Percentiles rank a stretch among this genome's conserved stretches.
Conservation (phyloP, 2,329 filamentous ascomycete genomes). For the Aspergillus intermedius region DNA sequence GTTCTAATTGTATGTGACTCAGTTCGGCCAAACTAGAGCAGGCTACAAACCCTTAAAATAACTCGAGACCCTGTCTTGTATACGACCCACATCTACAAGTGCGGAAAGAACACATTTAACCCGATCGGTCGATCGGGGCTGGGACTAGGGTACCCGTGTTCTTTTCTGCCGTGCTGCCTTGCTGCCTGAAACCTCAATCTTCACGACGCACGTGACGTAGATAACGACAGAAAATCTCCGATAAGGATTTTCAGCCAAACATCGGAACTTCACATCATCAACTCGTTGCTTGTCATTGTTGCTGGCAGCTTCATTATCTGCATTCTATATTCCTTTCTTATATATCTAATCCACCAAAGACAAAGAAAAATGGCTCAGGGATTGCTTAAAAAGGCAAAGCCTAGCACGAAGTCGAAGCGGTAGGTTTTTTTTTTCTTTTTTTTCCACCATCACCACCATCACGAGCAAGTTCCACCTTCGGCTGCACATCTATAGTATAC, state of each 20-base stretch:
- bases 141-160: too few species aligned
- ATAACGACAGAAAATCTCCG: conserved; percentile 8
- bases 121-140: too few species aligned
- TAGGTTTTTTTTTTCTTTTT: conserved; percentile 15
- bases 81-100: too few species aligned
- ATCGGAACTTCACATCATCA: neutral
- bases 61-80: too few species aligned
- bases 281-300: conserved; percentile 3
- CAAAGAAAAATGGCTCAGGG: conserved; percentile 41
- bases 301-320: conserved; percentile 6
- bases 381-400: conserved; percentile 41
- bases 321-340: neutral
- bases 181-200: too few species aligned
- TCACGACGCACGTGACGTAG: conserved; percentile 8
- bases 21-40: too few species aligned
- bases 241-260: conserved; percentile 14
- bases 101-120: too few species aligned
- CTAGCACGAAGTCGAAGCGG: conserved; percentile 31
- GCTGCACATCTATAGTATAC: neutral
- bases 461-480: neutral
- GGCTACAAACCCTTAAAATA: too few species aligned
- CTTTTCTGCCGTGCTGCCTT: too few species aligned
- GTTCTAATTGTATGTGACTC: too few species aligned
- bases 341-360: neutral
- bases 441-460: neutral